phyloP scores from a whole-genome alignment of 2,329 filamentous ascomycete genomes.

The Diaporthe sp. region DNA sequence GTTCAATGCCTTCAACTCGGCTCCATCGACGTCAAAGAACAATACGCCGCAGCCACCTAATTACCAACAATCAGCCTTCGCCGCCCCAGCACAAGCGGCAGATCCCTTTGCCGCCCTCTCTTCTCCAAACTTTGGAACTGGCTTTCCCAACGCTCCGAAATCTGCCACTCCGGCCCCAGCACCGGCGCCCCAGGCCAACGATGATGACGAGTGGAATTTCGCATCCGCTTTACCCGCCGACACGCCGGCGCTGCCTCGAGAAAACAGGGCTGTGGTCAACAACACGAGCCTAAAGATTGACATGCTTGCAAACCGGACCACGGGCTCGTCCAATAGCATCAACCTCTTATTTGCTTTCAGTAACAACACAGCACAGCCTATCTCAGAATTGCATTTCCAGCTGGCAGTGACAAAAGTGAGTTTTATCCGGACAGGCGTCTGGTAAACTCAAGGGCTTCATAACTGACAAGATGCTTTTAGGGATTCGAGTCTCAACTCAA shows the following conservation, averaged over 20 bases:
- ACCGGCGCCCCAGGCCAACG: slow-evolving; percentile 43
- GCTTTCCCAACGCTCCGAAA: slow-evolving; percentile 38
- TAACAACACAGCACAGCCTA: slow-evolving; percentile 77
- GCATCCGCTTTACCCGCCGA: slow-evolving; percentile 82
- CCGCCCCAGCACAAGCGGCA: slow-evolving; percentile 52
- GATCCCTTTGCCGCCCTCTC: slow-evolving; percentile 66
- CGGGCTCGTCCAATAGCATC: slow-evolving; percentile 66
- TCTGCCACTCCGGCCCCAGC: slow-evolving; percentile 47
- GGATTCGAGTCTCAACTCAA: slow-evolving; percentile 83
- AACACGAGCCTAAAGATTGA: slow-evolving; percentile 78
- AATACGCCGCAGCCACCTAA: slow-evolving; percentile 62
- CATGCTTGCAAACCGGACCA: slow-evolving; percentile 73
- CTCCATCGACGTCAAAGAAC: slow-evolving; percentile 59
- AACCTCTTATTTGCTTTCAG: slow-evolving; percentile 83
- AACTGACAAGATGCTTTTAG: slow-evolving; percentile 53
- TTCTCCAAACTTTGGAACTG: slow-evolving; percentile 49
- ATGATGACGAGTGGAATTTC: slow-evolving; percentile 96
- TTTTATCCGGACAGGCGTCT: too few species aligned
- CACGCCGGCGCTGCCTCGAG: slow-evolving; percentile 58
- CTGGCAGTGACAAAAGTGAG: slow-evolving; percentile 91
- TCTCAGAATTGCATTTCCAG: slow-evolving; percentile 88
- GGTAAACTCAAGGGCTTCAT: background rate
- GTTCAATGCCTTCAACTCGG: slow-evolving; percentile 66
- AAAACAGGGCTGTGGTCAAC: slow-evolving; percentile 74
- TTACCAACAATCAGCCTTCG: slow-evolving; percentile 58